phyloP scores from a whole-genome alignment of 2,329 filamentous ascomycete genomes.

The Domatiomyces globalis region DNA sequence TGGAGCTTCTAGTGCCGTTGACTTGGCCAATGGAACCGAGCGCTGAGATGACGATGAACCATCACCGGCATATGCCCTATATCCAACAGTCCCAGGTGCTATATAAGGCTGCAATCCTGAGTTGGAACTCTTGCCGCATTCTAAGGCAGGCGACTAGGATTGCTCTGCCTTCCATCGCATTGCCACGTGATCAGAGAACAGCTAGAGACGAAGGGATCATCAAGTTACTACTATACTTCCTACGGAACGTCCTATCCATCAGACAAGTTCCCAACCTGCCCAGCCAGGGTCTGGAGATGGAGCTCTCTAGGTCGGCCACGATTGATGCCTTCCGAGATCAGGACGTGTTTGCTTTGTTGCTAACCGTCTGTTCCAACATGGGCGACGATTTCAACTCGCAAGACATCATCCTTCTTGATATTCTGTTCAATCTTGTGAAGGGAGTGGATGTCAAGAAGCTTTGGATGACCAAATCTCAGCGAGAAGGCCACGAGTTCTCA shows the following conservation, averaged over 20 bases:
- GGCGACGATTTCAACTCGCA: constrained; percentile 84
- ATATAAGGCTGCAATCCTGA: constrained; percentile 81
- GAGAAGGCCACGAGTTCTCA: constrained; percentile 52
- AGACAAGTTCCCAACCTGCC: constrained; percentile 56
- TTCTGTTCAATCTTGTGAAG: constrained; percentile 84
- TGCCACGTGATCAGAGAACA: constrained; percentile 59
- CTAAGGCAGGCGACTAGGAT: constrained; percentile 68
- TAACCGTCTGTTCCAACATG: constrained; percentile 84
- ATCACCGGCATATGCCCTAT: constrained; percentile 81
- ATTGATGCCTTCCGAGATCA: constrained; percentile 84
- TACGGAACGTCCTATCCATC: constrained; percentile 81
- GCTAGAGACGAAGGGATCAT: constrained; percentile 81
- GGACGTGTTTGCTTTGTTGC: constrained; percentile 70
- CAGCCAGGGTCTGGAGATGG: constrained; percentile 75
- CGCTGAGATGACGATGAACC: constrained; percentile 76
- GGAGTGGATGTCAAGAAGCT: constrained; percentile 71
- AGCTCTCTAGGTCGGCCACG: constrained; percentile 73
- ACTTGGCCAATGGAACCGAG: constrained; percentile 85
- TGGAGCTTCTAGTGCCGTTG: constrained; percentile 80
- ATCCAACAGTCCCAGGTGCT: constrained; percentile 73
- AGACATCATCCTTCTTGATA: constrained; percentile 79
- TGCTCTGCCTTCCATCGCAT: constrained; percentile 72
- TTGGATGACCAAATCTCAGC: constrained; percentile 66
- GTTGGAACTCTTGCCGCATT: constrained; percentile 62
- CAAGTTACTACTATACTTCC: constrained; percentile 73